Conservation (phyloP, 2,329 filamentous ascomycete genomes). For the Colletotrichum sp. region DNA sequence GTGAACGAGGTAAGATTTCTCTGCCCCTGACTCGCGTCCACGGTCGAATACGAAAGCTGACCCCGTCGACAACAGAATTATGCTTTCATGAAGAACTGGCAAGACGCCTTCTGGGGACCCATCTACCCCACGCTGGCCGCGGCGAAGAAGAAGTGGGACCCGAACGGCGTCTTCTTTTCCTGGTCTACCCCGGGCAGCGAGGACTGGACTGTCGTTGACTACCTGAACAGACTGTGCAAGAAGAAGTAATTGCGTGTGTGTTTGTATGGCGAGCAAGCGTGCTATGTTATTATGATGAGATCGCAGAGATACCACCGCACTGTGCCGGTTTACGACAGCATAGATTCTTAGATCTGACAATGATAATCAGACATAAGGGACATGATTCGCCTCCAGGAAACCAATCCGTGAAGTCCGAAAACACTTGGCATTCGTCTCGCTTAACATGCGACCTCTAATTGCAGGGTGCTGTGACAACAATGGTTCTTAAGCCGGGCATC, state of each 20-base stretch:
- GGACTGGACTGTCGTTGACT: constrained; percentile 18
- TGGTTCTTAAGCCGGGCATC: neutral
- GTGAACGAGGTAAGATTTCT: constrained; percentile 11
- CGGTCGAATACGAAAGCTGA: neutral
- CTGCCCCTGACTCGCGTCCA: accelerated
- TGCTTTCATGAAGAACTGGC: constrained; percentile 20
- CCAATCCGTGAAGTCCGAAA: neutral
- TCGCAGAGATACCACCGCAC: neutral
- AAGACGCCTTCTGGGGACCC: constrained; percentile 19
- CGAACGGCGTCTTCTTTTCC: constrained; percentile 45
- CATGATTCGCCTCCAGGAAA: neutral
- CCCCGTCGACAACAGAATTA: constrained; percentile 12
- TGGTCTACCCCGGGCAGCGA: constrained; percentile 20
- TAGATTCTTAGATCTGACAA: neutral
- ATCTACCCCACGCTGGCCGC: constrained; percentile 30
- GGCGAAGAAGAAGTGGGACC: constrained; percentile 57
- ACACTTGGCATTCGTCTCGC: neutral
- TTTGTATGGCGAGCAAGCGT: neutral
- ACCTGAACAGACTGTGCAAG: constrained; percentile 17
- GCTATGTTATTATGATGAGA: neutral
- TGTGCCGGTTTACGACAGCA: neutral
- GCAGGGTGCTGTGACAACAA: neutral
- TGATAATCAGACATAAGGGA: neutral
- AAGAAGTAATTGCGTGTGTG: neutral
- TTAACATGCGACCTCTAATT: neutral